Base-by-base conservation (phyloP, 2,329 filamentous ascomycete species). In the Scedosporium dehoogii region DNA sequence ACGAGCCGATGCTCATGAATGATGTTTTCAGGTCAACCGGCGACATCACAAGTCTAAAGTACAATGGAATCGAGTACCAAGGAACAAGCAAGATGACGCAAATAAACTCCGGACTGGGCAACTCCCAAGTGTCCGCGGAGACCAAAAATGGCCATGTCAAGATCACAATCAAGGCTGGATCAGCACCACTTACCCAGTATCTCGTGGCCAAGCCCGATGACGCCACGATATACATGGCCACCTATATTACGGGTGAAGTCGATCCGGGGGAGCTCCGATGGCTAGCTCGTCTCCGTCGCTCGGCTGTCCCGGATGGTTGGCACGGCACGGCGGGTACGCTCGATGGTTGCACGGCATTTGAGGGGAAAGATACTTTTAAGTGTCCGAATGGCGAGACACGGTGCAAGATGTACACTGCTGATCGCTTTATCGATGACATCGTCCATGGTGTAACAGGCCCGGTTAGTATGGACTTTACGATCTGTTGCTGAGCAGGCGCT, bases 391-490 rank as follows among this genome's bases (percentile, higher is more conserved):
- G 84, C 23, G 75, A 89, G 70, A 89, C 86, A 0, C 81, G 86
- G 46, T 85, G 82, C 72, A 89, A 89, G 71, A 89, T 89, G 75
- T 89, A 86, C 74, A 86, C 84, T 1, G 85, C 82, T 63, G 77
- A 86, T 65, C 80, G 85, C n/a, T 88, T 87, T 72, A 88, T 89
- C 69, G 86, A 89, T 69, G 85, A 87, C 67, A 75, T 82, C 55
- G 78, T 81, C 25, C 85, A 87, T 69, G 88, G 86, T 70, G 82
- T 86, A 41, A 79, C 78, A 63, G 80, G 81, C 25, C 51, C 51
- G 51, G 51, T 55, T 10, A 14, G 51, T 55, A 55, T 48, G 3
- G 44, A 38, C 33, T 2, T 38, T 38, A 2, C 12, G 33, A 38
- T 38, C 7, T 38, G 6, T 10, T 4, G 10, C 4, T 3, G 10